Evolutionary conservation across 2,329 filamentous ascomycete species (phyloP).

Genomic region (Diaporthe destruens): DNA sequence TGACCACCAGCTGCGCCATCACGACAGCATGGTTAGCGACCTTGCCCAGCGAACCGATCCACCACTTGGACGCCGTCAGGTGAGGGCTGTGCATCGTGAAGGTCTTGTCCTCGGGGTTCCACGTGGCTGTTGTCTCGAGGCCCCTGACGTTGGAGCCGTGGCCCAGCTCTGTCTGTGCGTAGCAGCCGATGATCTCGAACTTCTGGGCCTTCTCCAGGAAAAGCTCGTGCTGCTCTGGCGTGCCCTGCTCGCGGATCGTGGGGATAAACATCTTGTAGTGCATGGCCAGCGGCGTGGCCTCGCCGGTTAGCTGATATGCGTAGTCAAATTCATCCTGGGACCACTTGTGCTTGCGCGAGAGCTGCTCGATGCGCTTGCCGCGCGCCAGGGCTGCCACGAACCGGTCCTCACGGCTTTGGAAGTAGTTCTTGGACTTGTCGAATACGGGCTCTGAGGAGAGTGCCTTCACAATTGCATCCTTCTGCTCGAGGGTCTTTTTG

Average conservation of each 20-base stretch:
- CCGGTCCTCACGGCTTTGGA: conserved; percentile 75
- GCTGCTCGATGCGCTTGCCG: conserved; percentile 76
- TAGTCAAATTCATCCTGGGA: conserved; percentile 70
- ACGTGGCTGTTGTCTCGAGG: conserved; percentile 79
- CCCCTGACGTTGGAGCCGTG: conserved; percentile 83
- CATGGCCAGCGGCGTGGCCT: conserved; percentile 80
- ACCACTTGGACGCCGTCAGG: conserved; percentile 85
- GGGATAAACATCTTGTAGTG: conserved; percentile 68
- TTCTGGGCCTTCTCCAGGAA: conserved; percentile 77
- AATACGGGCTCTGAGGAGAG: conserved; percentile 77
- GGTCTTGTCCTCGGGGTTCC: conserved; percentile 79
- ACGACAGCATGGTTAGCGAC: conserved; percentile 83
- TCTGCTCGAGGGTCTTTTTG: conserved; percentile 71
- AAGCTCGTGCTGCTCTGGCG: conserved; percentile 78
- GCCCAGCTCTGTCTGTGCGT: conserved; percentile 84
- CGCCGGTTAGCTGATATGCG: conserved; percentile 78
- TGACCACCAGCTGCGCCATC: conserved; percentile 80
- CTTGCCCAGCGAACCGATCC: conserved; percentile 83
- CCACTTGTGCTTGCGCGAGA: conserved; percentile 78
- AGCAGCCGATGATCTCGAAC: conserved; percentile 82
- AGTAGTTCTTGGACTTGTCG: conserved; percentile 84
- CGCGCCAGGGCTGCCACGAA: conserved; percentile 78
- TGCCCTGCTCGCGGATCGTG: conserved; percentile 78
- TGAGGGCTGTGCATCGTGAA: conserved; percentile 81
- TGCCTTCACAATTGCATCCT: conserved; percentile 71